Base-by-base conservation (phyloP, 2,329 filamentous ascomycete species). In the Ascosphaera apis region DNA sequence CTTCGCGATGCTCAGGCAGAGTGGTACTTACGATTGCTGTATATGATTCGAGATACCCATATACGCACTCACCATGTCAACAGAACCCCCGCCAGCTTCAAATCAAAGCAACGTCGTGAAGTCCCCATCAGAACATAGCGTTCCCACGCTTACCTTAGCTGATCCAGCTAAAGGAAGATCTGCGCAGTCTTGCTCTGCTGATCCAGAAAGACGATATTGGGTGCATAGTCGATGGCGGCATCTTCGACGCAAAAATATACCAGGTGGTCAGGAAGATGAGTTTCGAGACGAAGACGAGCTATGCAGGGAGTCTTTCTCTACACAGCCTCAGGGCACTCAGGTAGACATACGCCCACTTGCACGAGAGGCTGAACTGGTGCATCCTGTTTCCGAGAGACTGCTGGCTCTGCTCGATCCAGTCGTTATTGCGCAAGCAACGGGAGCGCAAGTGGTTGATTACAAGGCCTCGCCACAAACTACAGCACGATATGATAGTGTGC, bases 401-500 rank as follows among this genome's bases (percentile, higher is more conserved):
- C 30, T 31, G 7, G 30, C 4, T 13, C 16, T 17, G 4, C 30
- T 31, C n/a, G 30, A 31, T 12, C 30, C 30, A 7, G 30, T 31
- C 4, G 16, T 31, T 4, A 4, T 31, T 12, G 30, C 30, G 12
- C 30, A 31, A 12, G 30, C 4, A 17, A 31, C 30, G 12, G 30
- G 12, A 4, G 30, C 30, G 12, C 4, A 31, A 17, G 30, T 31
- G 12, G 30, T 31, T 12, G 30, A 31, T 12, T 17, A 31, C 12
- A 17, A 17, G 30, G 16, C 30, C 12, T 4, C 30, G 4, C 30
- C n/a, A 17, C 4, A 15, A 13, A 12, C 7, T 7, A 31, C 30
- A 12, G 7, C 16, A 13, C 4, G 4, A 13, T 7, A 4, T 4
- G 30, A 13, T 12, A 53, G 50, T 2, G 74, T 69, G 18, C 72